Conservation (phyloP, 257 asterid genomes). For the Petrea volubilis region DNA sequence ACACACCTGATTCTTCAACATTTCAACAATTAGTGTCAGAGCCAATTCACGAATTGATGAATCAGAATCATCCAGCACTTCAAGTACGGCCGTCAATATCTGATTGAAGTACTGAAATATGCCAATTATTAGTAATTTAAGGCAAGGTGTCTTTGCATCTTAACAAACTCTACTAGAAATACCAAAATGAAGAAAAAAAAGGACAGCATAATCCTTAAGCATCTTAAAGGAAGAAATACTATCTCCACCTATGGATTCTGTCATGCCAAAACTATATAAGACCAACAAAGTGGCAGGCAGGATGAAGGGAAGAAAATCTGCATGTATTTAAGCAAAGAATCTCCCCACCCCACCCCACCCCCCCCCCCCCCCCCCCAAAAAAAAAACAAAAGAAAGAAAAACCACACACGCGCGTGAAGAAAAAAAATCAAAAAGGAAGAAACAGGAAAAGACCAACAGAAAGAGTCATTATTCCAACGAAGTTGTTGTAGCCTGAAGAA, state of each 20-base stretch:
- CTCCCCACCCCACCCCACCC: no score
- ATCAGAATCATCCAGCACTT: constrained; percentile 88
- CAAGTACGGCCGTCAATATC: constrained; percentile 86
- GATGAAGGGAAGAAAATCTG: no score
- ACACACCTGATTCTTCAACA: constrained; percentile 93
- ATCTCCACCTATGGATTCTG: background rate
- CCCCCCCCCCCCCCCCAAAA: background rate
- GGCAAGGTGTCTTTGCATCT: constrained; percentile 9
- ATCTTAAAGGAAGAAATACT: background rate
- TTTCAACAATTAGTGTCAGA: constrained; percentile 72
- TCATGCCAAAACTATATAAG: background rate
- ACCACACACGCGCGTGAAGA: background rate
- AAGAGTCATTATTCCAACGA: background rate
- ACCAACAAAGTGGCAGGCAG: background rate
- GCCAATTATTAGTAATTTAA: constrained; percentile 21
- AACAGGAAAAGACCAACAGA: no score
- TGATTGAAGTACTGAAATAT: constrained; percentile 91
- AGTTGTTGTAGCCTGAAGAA: constrained; percentile 8
- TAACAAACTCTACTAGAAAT: background rate
- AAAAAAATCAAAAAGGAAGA: background rate
- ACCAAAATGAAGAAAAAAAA: background rate
- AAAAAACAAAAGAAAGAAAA: background rate
- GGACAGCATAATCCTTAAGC: background rate
- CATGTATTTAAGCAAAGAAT: background rate
- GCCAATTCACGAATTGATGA: constrained; percentile 81